Evolutionary conservation across 106 monocot species (phyloP).

Genomic region (Acorus calamus): DNA sequence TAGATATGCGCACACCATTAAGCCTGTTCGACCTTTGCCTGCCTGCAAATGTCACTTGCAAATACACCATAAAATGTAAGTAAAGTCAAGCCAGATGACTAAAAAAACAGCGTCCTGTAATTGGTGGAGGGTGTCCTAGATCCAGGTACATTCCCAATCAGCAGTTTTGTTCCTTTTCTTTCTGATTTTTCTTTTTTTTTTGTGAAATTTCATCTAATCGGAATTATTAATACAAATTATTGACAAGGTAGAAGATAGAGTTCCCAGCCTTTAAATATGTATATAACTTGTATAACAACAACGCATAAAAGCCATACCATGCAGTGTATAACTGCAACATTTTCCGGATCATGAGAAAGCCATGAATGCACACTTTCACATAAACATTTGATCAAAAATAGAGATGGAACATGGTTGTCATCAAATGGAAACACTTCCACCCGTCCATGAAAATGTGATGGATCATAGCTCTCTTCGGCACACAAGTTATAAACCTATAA

Average conservation of each 20-base stretch:
- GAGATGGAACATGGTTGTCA: constrained; percentile 49
- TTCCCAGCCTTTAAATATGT: too few species aligned
- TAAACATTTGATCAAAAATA: constrained; percentile 36
- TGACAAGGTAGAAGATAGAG: too few species aligned
- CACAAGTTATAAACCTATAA: constrained; percentile 49
- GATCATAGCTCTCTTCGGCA: constrained; percentile 38
- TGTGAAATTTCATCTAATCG: too few species aligned
- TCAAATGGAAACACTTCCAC: constrained; percentile 49
- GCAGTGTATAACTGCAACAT: constrained; percentile 48
- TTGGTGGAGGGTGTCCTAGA: too few species aligned
- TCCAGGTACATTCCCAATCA: too few species aligned
- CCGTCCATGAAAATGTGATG: constrained; percentile 48
- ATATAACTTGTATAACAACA: background rate
- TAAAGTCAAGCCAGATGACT: background rate
- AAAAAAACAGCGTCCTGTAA: too few species aligned
- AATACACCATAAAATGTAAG: background rate
- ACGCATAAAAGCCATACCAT: constrained; percentile 27
- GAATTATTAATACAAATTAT: too few species aligned
- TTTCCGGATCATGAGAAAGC: constrained; percentile 41
- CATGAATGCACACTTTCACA: constrained; percentile 46
- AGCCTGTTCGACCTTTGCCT: constrained; percentile 53
- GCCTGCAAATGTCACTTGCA: constrained; percentile 12
- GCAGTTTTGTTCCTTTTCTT: too few species aligned
- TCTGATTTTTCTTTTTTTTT: too few species aligned
- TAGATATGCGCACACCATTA: constrained; percentile 50